Conservation (phyloP, 2,329 filamentous ascomycete species). For the Pestalotiopsis sp. region DNA sequence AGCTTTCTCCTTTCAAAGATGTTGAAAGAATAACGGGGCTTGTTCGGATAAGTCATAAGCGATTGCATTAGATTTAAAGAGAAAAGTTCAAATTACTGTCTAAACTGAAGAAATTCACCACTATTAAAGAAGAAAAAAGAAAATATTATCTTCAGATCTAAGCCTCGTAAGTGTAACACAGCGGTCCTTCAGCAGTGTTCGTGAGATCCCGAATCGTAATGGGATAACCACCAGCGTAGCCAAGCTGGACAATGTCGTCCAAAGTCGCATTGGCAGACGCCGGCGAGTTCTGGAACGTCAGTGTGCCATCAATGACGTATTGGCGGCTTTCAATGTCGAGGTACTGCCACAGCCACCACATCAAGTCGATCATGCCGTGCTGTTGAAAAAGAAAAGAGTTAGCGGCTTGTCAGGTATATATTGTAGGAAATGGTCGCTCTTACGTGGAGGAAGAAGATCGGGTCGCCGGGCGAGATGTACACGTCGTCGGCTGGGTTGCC, state of each 20-base stretch:
- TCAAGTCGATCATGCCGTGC: conserved; percentile 22
- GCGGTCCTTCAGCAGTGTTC: conserved; percentile 8
- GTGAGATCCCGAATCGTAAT: conserved; percentile 9
- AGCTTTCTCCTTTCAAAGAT: too few species aligned
- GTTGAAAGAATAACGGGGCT: too few species aligned
- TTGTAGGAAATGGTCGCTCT: too few species aligned
- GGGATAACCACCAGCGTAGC: conserved; percentile 9
- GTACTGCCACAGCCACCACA: conserved; percentile 29
- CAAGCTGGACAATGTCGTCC: conserved; percentile 24
- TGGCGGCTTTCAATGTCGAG: conserved; percentile 20
- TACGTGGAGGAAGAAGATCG: conserved; percentile 20
- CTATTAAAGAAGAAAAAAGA: background rate
- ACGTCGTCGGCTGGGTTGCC: conserved; percentile 33
- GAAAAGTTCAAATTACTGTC: too few species aligned
- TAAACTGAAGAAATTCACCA: too few species aligned
- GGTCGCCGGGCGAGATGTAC: background rate
- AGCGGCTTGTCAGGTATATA: background rate
- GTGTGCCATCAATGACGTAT: conserved; percentile 23
- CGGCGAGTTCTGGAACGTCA: conserved; percentile 23
- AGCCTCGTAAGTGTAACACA: conserved; percentile 13
- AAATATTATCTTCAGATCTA: background rate
- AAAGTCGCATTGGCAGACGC: conserved; percentile 23
- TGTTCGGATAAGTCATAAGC: too few species aligned
- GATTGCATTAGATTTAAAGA: too few species aligned
- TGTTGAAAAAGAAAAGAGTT: background rate